Base-by-base conservation (phyloP, 1,139 yeast genomes). In the Saccharomyces hybrid region DNA sequence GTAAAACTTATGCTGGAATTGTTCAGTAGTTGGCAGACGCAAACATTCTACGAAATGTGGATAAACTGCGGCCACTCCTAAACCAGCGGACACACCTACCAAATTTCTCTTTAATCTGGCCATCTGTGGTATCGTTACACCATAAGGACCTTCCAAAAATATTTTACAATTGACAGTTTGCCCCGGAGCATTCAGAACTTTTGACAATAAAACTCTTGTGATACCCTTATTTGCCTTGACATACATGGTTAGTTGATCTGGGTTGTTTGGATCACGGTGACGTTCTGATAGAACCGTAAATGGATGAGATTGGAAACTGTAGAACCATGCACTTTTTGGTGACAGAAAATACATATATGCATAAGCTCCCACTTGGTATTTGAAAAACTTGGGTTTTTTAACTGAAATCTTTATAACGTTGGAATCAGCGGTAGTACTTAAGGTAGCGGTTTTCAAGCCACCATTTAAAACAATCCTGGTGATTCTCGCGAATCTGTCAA, bases 251-350 rank as follows among this genome's bases (percentile, higher is more conserved):
- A 78, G 59, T 63, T 74, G 62, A 64, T 74, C 67, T 55, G 73
- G 62, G 55, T 72, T 65, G 38, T 64, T 57, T 55, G 66, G 62
- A 56, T 70, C 59, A 5, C 50, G 70, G 23, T 59, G 56, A 3
- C 66, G 62, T 11, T 61, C 57, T 23, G 59, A 53, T 11, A 81
- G 72, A 7, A 81, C 75, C 0, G 88, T 81, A 61, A 84, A 84
- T 0, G 90, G 90, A 65, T 85, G 90, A 0, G 85, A 79, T 64
- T 85, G 89, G 76, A 80, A 85, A 20, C 61, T 56, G 46, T 61
- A 63, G 47, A 62, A 84, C 84, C 61, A 81, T 74, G 66, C 57
- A 50, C 58, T 76, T 6, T 59, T 64, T 47, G 81, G 75, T 47
- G 74, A 69, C 48, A 79, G 66, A 54, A 83, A 77, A 64, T 84